A percentile compares a stretch with the other conserved stretches of the same genome.
These are phyloP conservation scores for Thalia dealbata DNA, from an alignment of 176 grass and related monocot genomes.

Conservation along the genomic window DNA sequence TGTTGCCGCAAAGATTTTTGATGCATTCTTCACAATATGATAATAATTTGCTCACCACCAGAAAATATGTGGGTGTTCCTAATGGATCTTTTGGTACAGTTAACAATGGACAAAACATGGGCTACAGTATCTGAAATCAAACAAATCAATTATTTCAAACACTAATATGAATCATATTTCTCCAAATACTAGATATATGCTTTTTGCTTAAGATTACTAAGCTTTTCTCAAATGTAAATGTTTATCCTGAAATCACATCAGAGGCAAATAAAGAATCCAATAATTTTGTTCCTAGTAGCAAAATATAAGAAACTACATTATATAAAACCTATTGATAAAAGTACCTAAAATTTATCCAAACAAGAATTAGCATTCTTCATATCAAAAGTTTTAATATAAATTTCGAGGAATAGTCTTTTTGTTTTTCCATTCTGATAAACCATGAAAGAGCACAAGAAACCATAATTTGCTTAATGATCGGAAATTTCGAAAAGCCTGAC, in stretches of 20 bases:
- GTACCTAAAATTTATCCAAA: not conserved
- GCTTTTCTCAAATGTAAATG: not conserved
- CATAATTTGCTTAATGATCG: not conserved
- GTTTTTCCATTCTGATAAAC: not conserved
- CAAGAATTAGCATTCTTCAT: not conserved
- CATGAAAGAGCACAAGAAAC: not conserved
- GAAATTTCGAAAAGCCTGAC: slow-evolving; percentile 9
- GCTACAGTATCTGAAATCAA: no score
- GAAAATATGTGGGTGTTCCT: not conserved
- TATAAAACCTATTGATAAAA: not conserved
- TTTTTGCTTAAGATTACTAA: not conserved
- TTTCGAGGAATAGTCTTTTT: not conserved
- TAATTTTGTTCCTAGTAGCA: not conserved
- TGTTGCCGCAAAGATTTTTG: not conserved
- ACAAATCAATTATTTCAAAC: not conserved
- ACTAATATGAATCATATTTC: not conserved
- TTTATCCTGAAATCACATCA: not conserved
- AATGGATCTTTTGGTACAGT: no score
- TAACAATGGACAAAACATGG: no score
- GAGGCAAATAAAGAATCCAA: not conserved
- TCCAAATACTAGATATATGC: not conserved
- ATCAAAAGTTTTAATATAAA: not conserved
- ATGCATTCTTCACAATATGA: not conserved
- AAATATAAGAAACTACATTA: not conserved
- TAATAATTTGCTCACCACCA: not conserved